Evolutionary conservation across 2,329 filamentous ascomycete species (phyloP), one percentile per base, ranked within the genome.

Genomic region (Epichloe elymi): DNA sequence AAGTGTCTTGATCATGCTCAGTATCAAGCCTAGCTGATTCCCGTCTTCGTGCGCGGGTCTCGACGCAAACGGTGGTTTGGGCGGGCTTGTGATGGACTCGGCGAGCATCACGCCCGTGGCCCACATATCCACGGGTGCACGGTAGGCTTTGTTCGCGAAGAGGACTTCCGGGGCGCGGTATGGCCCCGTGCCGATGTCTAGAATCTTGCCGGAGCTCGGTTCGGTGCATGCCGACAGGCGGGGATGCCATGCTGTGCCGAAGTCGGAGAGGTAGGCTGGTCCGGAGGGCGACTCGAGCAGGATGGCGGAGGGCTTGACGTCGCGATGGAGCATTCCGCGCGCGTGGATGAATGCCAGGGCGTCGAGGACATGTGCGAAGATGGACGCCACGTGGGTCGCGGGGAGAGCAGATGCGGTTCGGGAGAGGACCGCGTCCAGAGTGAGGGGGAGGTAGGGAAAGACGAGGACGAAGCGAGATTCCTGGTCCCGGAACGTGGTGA

Each of bases 291-390:
- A 80, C 41, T 76, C 71, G 44, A 95, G 75, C 8, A 96, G 73
- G 37, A 98, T 76, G 49, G 95, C 95, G 0, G 88, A 89, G 0
- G 93, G 93, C 62, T 98, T 98, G 63, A 98, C 72, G 62, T 98
- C 93, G 51, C 93, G 83, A 65, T 98, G 93, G 50, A 98, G 85
- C 52, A 98, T 89, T 7, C 81, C 85, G 23, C 80, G 69, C 7
- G 65, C 58, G 63, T 98, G 93, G 2, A 96, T 72, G 58, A 86
- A 76, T 2, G 69, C 70, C 2, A 98, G 75, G 4, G 80, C 90
- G 3, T 69, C 65, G 61, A 96, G 85, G 6, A 93, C 62, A 57
- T 90, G 82, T 11, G 53, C 68, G 67, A 75, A 93, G 65, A 73
- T 79, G 20, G 62, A 58, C 19, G 63, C 62, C 14, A 71, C 55